These are phyloP conservation scores for Camelina laxa DNA, from an alignment of 345 rosid genomes.

Conservation along the genomic window DNA sequence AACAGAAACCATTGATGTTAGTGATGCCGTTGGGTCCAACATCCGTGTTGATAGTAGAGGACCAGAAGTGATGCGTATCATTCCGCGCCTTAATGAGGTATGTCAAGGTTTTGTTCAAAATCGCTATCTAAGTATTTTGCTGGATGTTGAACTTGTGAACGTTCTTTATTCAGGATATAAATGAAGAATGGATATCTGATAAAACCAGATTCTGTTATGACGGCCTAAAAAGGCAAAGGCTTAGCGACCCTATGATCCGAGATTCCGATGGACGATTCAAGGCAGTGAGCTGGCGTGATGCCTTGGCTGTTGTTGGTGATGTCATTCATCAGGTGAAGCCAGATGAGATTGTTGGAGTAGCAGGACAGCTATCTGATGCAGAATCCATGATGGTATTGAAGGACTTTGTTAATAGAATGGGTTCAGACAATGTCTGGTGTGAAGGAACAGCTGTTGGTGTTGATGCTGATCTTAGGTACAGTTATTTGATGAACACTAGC, in stretches of 20 bases:
- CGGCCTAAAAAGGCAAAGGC: constrained; percentile 98
- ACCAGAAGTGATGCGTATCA: constrained; percentile 95
- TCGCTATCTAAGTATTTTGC: not conserved
- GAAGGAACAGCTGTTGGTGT: constrained; percentile 84
- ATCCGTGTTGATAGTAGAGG: constrained; percentile 97
- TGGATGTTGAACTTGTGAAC: constrained; percentile 30
- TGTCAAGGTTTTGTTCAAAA: not conserved
- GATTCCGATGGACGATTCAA: constrained; percentile 89
- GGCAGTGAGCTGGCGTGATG: constrained; percentile 96
- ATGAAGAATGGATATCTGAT: constrained; percentile 99
- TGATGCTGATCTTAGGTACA: constrained; percentile 90
- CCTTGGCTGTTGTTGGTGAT: constrained; percentile 89
- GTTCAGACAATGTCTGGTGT: constrained; percentile 92
- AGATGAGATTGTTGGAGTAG: constrained; percentile 87
- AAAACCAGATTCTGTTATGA: constrained; percentile 95
- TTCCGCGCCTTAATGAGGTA: constrained; percentile 96
- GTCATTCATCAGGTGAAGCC: constrained; percentile 74
- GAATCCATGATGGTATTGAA: constrained; percentile 99
- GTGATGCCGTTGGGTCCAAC: constrained; percentile 97
- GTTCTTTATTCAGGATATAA: constrained; percentile 74
- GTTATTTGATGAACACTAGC: constrained; percentile 88
- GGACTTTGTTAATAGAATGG: constrained; percentile 90
- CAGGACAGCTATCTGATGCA: constrained; percentile 94
- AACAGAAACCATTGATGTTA: constrained; percentile 93
- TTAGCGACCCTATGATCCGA: constrained; percentile 98